Evolutionary conservation across 345 rosid genomes (phyloP).

Genomic region (Dovyalis caffra): DNA sequence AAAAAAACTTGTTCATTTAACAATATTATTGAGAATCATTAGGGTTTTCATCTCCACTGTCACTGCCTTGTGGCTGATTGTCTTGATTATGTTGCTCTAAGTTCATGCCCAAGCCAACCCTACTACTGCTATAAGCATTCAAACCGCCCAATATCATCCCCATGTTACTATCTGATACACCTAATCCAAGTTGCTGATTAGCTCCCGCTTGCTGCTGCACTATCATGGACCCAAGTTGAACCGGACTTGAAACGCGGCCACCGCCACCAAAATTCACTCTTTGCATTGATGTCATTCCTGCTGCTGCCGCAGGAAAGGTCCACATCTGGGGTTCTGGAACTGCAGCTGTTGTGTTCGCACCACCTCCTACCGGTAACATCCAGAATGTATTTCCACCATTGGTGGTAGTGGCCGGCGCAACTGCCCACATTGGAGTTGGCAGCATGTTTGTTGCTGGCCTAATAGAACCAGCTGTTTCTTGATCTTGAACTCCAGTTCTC

Average conservation of each 20-base stretch:
- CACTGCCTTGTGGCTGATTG: conserved; percentile 43
- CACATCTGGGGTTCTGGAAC: conserved; percentile 57
- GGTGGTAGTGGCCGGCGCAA: conserved; percentile 45
- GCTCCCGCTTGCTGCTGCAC: conserved; percentile 57
- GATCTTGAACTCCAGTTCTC: conserved; percentile 35
- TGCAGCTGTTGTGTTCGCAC: conserved; percentile 18
- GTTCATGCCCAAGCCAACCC: conserved; percentile 58
- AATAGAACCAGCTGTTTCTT: conserved; percentile 36
- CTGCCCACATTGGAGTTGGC: conserved; percentile 71
- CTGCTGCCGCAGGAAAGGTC: conserved; percentile 47
- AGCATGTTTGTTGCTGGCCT: conserved; percentile 35
- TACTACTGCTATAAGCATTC: conserved; percentile 16
- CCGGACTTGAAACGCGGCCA: conserved; percentile 44
- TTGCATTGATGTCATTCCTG: conserved; percentile 18
- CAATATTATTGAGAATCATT: conserved; percentile 30
- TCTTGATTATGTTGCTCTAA: conserved; percentile 45
- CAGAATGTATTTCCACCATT: conserved; percentile 73
- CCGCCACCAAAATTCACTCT: conserved; percentile 45
- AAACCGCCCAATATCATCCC: conserved; percentile 44
- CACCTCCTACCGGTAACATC: conserved; percentile 68
- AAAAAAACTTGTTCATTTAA: not conserved
- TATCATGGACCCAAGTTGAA: conserved; percentile 68
- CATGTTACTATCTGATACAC: conserved; percentile 46
- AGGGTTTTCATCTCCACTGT: conserved; percentile 53
- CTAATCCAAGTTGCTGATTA: conserved; percentile 60